Evolutionary conservation across 495 filamentous ascomycete genomes (phyloP), one percentile per base, ranked within the genome.

Genomic region (Trichoderma reesei): DNA sequence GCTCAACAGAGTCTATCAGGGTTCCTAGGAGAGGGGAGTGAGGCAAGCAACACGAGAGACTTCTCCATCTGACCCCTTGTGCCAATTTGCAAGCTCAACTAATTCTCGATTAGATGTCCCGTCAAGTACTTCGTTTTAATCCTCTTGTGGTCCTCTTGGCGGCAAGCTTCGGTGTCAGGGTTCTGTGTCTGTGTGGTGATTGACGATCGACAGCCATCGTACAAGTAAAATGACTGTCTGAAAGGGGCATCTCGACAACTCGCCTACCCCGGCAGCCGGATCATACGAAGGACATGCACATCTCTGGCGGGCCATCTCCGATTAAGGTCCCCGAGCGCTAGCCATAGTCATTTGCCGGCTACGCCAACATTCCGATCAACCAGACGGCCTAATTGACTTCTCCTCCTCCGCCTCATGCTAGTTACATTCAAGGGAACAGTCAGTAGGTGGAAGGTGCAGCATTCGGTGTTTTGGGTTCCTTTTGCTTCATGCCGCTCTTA

Each of bases 141-240:
- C 46, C 46, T 51, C 16, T 56, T 31, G 8, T 10, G 16, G 31
- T 11, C 20, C 51, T 56, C 20, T 33, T 7, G 44, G 8, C 16
- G 44, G 44, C 44, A 48, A 6, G 51, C 51, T 33, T 3, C 51
- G n/a, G 26, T 8, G 20, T 48, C 51, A 26, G 8, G 34, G 11
- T 31, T 7, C 34, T 56, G 10, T 11, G 11, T 31, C 1, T 14
- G 51, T 34, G 51, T n/a, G n/a, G n/a, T n/a, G n/a, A 33, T 34
- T 56, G 51, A 56, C 11, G 51, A 56, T 56, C 51, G 51, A 56
- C 51, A 14, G 31, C 51, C 20, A 56, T 56, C 51, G 51, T 31
- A 56, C 8, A 56, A 10, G 51, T 31, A 56, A 13, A 56, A n/a
- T 26, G 51, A 56, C 34, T 56, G 20, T 5, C 51, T 56, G 20